These are phyloP conservation scores for Botrytis hyacinthi DNA, from an alignment of 2,329 filamentous ascomycete species.

Conservation along the genomic window DNA sequence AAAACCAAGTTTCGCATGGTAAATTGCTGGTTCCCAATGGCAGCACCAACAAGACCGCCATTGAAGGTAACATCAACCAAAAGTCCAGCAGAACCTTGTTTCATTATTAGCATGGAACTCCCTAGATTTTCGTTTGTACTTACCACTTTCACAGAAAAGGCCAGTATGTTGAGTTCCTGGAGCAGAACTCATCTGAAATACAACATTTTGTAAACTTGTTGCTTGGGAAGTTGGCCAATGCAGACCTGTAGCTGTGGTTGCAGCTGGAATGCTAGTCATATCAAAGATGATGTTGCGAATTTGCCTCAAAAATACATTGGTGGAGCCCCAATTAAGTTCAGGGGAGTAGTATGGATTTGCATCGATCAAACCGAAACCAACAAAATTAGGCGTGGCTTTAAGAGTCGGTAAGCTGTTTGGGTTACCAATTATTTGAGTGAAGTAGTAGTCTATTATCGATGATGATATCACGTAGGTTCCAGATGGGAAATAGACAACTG, in stretches of 20 bases:
- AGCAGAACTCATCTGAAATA: constrained; percentile 54
- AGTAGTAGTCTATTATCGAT: constrained; percentile 31
- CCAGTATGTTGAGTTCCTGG: constrained; percentile 52
- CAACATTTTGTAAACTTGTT: constrained; percentile 60
- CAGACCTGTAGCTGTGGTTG: constrained; percentile 42
- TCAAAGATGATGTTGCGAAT: constrained; percentile 66
- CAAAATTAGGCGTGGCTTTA: constrained; percentile 68
- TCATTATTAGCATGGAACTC: neutral
- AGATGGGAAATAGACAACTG: constrained; percentile 34
- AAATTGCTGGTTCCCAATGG: constrained; percentile 64
- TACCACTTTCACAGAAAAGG: constrained; percentile 56
- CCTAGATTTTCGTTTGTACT: constrained; percentile 40
- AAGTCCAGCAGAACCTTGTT: constrained; percentile 54
- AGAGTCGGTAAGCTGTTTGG: constrained; percentile 59
- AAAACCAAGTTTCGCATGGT: constrained; percentile 53
- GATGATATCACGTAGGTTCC: constrained; percentile 35
- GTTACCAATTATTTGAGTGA: constrained; percentile 34
- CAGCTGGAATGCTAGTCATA: constrained; percentile 39
- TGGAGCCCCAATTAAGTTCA: constrained; percentile 70
- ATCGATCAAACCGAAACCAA: constrained; percentile 77
- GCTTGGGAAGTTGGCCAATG: constrained; percentile 56
- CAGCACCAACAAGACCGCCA: constrained; percentile 58
- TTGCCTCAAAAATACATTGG: constrained; percentile 65
- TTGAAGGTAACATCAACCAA: constrained; percentile 58
- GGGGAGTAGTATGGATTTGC: constrained; percentile 73